Evolutionary conservation across 345 rosid species (phyloP).

Genomic region (Melaleuca quinquenervia): DNA sequence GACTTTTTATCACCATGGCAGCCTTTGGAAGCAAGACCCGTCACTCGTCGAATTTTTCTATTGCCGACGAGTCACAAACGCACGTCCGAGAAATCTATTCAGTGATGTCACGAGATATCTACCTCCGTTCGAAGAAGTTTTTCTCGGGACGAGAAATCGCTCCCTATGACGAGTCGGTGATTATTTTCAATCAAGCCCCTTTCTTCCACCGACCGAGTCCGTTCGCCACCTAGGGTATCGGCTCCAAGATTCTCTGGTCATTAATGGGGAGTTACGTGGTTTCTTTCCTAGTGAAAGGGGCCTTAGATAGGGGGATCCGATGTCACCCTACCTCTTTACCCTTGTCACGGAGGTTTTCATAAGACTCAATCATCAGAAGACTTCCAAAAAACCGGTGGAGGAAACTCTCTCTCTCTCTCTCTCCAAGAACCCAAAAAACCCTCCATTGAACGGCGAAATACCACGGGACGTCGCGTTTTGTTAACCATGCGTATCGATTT

Average conservation of each 20-base stretch:
- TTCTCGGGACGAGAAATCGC: not conserved
- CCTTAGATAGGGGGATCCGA: too few relatives aligned
- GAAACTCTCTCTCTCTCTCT: not conserved
- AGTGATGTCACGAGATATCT: not conserved
- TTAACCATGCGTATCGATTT: not conserved
- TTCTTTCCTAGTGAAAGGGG: too few relatives aligned
- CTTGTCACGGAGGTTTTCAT: too few relatives aligned
- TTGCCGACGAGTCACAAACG: not conserved
- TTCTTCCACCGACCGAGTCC: not conserved
- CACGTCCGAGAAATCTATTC: not conserved
- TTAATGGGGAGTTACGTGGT: too few relatives aligned
- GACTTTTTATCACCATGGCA: not conserved
- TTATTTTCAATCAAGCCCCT: not conserved
- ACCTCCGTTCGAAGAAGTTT: not conserved
- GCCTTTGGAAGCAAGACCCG: not conserved
- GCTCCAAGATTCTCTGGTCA: too few relatives aligned
- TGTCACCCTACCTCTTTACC: too few relatives aligned
- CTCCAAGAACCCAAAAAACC: not conserved
- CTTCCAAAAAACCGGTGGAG: accelerated
- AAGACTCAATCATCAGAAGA: too few relatives aligned
- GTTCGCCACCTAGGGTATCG: not conserved
- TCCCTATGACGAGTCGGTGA: not conserved
- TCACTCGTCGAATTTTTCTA: not conserved
- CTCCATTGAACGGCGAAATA: not conserved
- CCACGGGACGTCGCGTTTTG: not conserved